Conservation (phyloP, 176 grass and related monocot genomes). For the Pontederia crassipes region DNA sequence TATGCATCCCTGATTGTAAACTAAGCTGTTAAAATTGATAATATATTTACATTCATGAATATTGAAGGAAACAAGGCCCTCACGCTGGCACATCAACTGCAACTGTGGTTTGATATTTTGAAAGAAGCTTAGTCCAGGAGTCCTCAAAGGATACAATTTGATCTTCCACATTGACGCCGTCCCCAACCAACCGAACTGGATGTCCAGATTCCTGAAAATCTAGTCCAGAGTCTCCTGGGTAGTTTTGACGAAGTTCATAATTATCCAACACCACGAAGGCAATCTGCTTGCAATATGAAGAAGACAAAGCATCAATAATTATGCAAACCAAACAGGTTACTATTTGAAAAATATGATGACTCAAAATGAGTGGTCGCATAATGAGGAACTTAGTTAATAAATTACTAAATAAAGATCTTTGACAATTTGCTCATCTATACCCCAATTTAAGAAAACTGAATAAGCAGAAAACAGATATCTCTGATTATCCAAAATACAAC, state of each 20-base stretch:
- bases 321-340: neutral
- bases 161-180: slow-evolving; percentile 47
- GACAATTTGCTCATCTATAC: too few relatives aligned
- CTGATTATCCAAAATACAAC: too few relatives aligned
- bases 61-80: slow-evolving; percentile 14
- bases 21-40: slow-evolving; percentile 19
- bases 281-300: slow-evolving; percentile 39
- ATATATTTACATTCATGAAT: neutral
- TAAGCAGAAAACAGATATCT: too few relatives aligned
- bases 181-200: slow-evolving; percentile 39
- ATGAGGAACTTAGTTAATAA: too few relatives aligned
- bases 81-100: slow-evolving; percentile 54
- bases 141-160: slow-evolving; percentile 38
- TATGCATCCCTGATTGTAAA: slow-evolving; percentile 44
- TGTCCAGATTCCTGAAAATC: neutral
- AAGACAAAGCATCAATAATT: neutral
- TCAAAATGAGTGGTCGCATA: neutral
- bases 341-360: neutral
- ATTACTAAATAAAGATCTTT: too few relatives aligned
- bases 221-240: neutral
- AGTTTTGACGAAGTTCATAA: slow-evolving; percentile 39
- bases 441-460: too few relatives aligned
- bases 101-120: slow-evolving; percentile 32
- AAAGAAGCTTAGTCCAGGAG: slow-evolving; percentile 17
- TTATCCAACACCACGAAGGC: slow-evolving; percentile 47